Evolutionary conservation across 768 basidiomycete genomes (phyloP).

Genomic region (Kwoniella shandongensis): DNA sequence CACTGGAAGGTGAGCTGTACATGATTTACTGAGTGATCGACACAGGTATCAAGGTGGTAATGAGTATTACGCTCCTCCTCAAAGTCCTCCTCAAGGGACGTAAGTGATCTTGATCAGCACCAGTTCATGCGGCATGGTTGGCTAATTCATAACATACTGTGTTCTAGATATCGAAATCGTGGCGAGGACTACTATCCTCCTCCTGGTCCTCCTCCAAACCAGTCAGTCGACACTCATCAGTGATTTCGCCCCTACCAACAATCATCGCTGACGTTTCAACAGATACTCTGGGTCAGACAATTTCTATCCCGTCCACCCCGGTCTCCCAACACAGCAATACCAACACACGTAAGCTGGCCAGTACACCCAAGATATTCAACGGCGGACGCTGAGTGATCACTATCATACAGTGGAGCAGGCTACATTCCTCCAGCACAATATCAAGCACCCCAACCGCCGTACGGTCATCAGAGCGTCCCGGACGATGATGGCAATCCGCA

Average conservation of each 20-base stretch:
- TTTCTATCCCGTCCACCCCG: neutral
- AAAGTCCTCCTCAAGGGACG: constrained; percentile 1
- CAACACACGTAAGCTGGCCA: neutral
- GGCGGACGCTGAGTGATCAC: neutral
- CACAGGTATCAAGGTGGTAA: neutral
- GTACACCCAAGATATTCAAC: neutral
- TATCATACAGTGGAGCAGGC: constrained; percentile 17
- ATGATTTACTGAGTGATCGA: no score
- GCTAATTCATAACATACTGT: neutral
- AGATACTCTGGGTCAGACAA: neutral
- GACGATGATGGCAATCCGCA: constrained; percentile 49
- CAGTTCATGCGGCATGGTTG: no score
- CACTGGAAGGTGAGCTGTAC: no score
- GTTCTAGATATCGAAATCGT: constrained; percentile 3
- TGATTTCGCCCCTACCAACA: neutral
- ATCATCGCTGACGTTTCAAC: neutral
- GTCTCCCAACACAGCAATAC: neutral
- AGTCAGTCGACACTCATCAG: neutral
- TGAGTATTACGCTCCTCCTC: neutral
- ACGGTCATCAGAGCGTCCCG: constrained; percentile 60
- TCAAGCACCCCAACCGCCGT: constrained; percentile 24
- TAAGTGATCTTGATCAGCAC: neutral
- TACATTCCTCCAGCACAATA: constrained; percentile 26
- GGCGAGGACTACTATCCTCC: constrained; percentile 6
- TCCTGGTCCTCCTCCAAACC: constrained; percentile 20